These are phyloP conservation scores for Apostasia shenzhenica DNA, from an alignment of 106 monocot genomes.

Conservation along the genomic window DNA sequence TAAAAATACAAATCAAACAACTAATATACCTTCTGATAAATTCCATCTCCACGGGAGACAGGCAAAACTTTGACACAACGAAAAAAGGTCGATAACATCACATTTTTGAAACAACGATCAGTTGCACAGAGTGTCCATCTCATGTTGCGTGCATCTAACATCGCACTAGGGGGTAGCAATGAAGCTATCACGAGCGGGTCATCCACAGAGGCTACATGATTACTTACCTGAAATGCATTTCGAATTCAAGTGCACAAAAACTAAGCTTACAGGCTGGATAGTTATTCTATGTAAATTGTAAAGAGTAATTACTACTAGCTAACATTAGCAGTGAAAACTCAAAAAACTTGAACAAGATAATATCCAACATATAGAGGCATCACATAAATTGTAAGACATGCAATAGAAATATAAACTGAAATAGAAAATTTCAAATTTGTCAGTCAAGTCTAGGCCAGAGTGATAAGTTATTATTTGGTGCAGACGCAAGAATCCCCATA, in stretches of 20 bases:
- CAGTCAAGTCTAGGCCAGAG: no score
- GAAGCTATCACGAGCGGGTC: conserved; percentile 93
- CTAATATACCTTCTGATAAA: conserved; percentile 75
- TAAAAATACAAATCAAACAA: no score
- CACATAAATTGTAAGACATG: no score
- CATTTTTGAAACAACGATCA: conserved; percentile 82
- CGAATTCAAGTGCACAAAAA: neutral
- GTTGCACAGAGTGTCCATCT: conserved; percentile 93
- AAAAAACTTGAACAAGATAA: no score
- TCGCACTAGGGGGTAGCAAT: conserved; percentile 64
- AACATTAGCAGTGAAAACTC: no score
- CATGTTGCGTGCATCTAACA: conserved; percentile 68
- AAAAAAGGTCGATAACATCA: conserved; percentile 69
- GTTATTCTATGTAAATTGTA: neutral
- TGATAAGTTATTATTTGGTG: no score
- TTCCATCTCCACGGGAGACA: conserved; percentile 88
- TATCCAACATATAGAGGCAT: no score
- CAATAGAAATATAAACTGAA: no score
- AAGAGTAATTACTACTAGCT: neutral
- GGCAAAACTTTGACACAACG: conserved; percentile 79
- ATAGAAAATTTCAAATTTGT: no score
- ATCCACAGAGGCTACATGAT: conserved; percentile 90
- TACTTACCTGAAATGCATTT: conserved; percentile 55
- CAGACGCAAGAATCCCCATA: no score
- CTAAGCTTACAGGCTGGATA: neutral